Evolutionary conservation across 495 filamentous ascomycete species (phyloP).

Genomic region (Penicillium manginii): DNA sequence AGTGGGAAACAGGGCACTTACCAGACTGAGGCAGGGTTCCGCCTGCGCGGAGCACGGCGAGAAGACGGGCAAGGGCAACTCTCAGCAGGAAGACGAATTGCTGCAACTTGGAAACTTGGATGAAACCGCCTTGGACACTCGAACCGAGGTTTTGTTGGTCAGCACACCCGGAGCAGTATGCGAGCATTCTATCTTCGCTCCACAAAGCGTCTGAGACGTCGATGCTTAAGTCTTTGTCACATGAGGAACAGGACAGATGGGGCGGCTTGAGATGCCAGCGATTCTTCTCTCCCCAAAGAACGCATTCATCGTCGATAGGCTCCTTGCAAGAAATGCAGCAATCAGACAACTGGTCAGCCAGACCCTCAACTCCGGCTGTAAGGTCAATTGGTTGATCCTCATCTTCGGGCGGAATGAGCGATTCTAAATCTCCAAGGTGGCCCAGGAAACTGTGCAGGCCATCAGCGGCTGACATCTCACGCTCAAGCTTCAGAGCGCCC

Average conservation of each 20-base stretch:
- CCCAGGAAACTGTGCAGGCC: constrained; percentile 81
- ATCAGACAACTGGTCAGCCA: constrained; percentile 81
- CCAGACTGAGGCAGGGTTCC: constrained; percentile 77
- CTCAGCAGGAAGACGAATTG: constrained; percentile 93
- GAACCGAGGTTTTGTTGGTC: constrained; percentile 44
- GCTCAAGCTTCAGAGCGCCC: constrained; percentile 87
- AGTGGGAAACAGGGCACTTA: constrained; percentile 32
- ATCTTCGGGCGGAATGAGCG: constrained; percentile 59
- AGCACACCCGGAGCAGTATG: constrained; percentile 74
- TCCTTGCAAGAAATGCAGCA: constrained; percentile 79
- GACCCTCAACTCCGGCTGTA: constrained; percentile 68
- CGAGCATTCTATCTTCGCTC: constrained; percentile 63
- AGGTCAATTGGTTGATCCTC: constrained; percentile 74
- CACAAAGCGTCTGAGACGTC: constrained; percentile 66
- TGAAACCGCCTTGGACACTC: constrained; percentile 59
- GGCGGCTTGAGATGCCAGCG: constrained; percentile 75
- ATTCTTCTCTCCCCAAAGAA: constrained; percentile 65
- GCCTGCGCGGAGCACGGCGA: constrained; percentile 81
- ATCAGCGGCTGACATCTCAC: constrained; percentile 71
- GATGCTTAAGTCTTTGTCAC: constrained; percentile 70
- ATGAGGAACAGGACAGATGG: constrained; percentile 78
- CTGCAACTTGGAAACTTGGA: constrained; percentile 76
- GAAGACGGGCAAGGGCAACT: constrained; percentile 86
- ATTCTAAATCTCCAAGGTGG: constrained; percentile 74
- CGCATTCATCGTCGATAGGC: constrained; percentile 93